Percentiles rank a stretch among this genome's conserved stretches.
These are phyloP conservation scores for Neurospora sp. DNA, from an alignment of 495 filamentous ascomycete species.

Conservation along the genomic window DNA sequence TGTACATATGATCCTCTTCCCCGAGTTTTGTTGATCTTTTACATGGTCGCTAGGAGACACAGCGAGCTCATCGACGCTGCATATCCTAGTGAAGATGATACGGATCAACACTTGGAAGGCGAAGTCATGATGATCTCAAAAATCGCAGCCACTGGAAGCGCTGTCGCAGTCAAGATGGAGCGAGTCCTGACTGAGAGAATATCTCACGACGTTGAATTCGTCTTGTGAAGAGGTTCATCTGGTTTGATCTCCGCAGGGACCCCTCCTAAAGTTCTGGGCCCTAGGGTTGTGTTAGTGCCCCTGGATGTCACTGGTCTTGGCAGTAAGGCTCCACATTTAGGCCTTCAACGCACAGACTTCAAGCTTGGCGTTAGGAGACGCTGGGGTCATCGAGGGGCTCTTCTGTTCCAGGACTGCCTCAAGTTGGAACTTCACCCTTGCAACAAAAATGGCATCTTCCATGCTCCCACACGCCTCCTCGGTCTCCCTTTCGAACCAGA, in stretches of 20 bases:
- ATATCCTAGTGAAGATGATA: not conserved
- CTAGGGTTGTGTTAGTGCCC: not conserved
- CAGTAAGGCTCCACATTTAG: not conserved
- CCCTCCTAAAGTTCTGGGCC: not conserved
- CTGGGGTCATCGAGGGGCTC: not conserved
- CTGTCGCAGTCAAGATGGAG: not conserved
- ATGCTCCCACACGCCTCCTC: not conserved
- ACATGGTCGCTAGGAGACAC: not conserved
- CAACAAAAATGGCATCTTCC: not conserved
- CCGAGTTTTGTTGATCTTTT: not conserved
- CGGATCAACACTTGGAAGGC: not conserved
- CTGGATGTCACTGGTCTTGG: not conserved
- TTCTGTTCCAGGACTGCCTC: not conserved
- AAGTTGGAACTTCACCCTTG: not conserved
- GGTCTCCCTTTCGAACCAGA: not conserved
- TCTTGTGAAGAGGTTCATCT: not conserved
- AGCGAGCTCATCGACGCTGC: not conserved
- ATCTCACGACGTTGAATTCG: not conserved
- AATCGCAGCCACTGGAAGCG: not conserved
- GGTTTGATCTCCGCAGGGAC: not conserved
- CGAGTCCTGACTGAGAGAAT: not conserved
- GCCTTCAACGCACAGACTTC: not conserved
- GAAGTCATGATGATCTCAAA: not conserved
- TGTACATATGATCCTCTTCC: not conserved
- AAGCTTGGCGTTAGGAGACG: not conserved